These are phyloP conservation scores for Pseudonitzschia delicatissima DNA, from an alignment of 108 stramenopile genomes.

Conservation along the genomic window DNA sequence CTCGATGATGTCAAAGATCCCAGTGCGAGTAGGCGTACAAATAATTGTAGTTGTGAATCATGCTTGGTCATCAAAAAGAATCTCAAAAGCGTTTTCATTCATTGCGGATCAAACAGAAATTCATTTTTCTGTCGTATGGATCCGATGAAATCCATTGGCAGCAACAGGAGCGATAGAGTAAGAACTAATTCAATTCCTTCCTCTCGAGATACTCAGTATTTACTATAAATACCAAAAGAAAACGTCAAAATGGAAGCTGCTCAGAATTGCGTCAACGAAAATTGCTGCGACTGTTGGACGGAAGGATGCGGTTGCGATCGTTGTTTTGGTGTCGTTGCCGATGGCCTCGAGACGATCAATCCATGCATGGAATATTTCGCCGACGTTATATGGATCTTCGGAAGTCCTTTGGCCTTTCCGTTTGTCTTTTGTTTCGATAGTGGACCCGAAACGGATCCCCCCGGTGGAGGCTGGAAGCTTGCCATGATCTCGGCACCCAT, in stretches of 20 bases:
- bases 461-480: conserved; percentile 54
- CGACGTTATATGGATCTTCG: conserved; percentile 56
- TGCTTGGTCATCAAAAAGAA: too few species aligned
- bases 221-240: too few species aligned
- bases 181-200: too few species aligned
- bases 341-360: conserved; percentile 44
- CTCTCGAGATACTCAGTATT: too few species aligned
- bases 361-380: conserved; percentile 46
- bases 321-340: conserved; percentile 38
- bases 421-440: conserved; percentile 51
- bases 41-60: too few species aligned
- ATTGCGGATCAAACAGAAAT: too few species aligned
- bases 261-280: background rate
- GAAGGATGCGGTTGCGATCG: conserved; percentile 44
- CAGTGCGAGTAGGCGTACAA: too few species aligned
- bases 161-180: too few species aligned
- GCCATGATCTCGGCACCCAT: conserved; percentile 46
- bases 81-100: too few species aligned
- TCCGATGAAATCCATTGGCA: too few species aligned
- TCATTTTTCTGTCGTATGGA: too few species aligned
- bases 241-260: background rate
- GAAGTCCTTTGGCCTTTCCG: conserved; percentile 65
- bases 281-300: conserved; percentile 50
- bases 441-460: conserved; percentile 47
- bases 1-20: too few species aligned